A percentile compares a stretch with the other conserved stretches of the same genome.
Evolutionary conservation across 2,329 filamentous ascomycete genomes (phyloP).

Genomic region (Ophiognomonia clavigignenti-juglandacearum): DNA sequence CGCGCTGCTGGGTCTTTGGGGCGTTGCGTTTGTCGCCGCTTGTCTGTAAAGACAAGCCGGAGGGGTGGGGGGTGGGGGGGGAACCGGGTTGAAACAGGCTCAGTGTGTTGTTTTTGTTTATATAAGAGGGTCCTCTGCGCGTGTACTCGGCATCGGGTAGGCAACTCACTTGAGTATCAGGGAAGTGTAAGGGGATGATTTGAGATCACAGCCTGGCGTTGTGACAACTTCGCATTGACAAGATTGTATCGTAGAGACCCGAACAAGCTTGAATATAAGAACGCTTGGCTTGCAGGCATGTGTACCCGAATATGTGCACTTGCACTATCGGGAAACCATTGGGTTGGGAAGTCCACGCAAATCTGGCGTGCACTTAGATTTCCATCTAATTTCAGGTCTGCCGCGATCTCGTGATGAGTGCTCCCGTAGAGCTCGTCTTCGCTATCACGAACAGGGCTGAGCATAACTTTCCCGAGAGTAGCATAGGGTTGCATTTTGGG

Average conservation of each 20-base stretch:
- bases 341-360: too few species aligned
- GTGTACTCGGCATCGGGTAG: neutral
- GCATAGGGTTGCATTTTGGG: neutral
- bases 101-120: neutral
- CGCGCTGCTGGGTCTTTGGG: slow-evolving; percentile 5
- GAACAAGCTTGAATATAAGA: neutral
- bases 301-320: neutral
- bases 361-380: too few species aligned
- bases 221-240: neutral
- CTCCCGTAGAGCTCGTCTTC: too few species aligned
- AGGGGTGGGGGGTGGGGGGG: too few species aligned
- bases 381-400: too few species aligned
- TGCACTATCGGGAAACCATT: neutral
- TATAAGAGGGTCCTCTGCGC: neutral
- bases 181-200: neutral
- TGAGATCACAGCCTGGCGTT: neutral
- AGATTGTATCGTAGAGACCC: neutral
- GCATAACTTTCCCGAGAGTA: neutral
- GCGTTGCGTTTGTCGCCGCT: neutral
- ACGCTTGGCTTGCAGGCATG: neutral
- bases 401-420: too few species aligned
- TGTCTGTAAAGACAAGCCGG: slow-evolving; percentile 6
- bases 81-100: neutral
- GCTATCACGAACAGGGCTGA: too few species aligned
- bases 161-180: neutral